A percentile compares a stretch with the other conserved stretches of the same genome.
Conservation (phyloP, 768 basidiomycete species). For the Tricholoma bakamatsutake region DNA sequence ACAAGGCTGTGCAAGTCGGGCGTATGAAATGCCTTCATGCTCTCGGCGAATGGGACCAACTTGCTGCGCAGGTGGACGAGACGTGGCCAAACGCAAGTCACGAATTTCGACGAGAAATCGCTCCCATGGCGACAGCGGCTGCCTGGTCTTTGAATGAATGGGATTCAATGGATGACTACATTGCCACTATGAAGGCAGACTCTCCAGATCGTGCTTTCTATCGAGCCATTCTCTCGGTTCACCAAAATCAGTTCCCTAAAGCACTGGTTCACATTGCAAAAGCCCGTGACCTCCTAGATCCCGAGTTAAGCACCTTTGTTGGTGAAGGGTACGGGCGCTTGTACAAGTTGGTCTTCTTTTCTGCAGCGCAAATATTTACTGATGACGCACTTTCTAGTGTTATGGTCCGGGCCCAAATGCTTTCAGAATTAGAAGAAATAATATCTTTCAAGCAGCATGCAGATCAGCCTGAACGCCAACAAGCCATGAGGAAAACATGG, state of each 20-base stretch:
- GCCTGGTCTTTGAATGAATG: constrained; percentile 97
- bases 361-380: background rate
- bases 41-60: constrained; percentile 94
- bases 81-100: constrained; percentile 79
- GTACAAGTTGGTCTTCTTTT: constrained; percentile 65
- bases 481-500: constrained; percentile 91
- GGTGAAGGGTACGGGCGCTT: constrained; percentile 97
- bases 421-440: constrained; percentile 97
- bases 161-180: constrained; percentile 98
- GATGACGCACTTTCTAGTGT: constrained; percentile 43
- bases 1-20: constrained; percentile 76
- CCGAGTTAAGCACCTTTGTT: constrained; percentile 85
- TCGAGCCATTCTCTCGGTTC: constrained; percentile 90
- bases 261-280: constrained; percentile 86
- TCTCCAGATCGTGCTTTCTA: constrained; percentile 95
- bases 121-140: constrained; percentile 94
- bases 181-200: constrained; percentile 86
- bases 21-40: constrained; percentile 96
- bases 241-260: constrained; percentile 93
- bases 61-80: constrained; percentile 81
- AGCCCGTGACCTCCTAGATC: constrained; percentile 88
- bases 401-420: constrained; percentile 96
- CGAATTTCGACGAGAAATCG: constrained; percentile 86
- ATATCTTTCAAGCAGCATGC: constrained; percentile 92
- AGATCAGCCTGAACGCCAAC: constrained; percentile 91